Conservation (phyloP, 2,329 filamentous ascomycete genomes). For the Apiospora phragmitis region DNA sequence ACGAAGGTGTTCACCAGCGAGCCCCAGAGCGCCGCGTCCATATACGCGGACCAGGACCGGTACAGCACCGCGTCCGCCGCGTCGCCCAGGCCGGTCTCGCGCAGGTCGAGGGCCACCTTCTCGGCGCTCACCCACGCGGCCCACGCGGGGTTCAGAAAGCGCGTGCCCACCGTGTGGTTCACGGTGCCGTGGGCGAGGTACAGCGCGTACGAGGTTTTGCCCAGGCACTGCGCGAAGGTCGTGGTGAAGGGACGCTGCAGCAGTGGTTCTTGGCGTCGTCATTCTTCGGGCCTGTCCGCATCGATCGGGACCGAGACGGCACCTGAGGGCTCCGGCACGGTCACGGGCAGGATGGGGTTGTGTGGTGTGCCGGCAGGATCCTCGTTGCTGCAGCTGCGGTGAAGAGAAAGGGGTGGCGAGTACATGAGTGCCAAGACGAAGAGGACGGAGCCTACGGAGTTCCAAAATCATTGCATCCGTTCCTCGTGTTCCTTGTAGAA, state of each 20-base stretch:
- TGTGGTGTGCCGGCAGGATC: background rate
- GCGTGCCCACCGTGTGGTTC: constrained; percentile 54
- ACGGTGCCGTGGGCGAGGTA: constrained; percentile 64
- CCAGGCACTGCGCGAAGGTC: constrained; percentile 56
- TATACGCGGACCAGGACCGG: constrained; percentile 34
- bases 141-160: constrained; percentile 50
- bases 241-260: constrained; percentile 54
- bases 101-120: constrained; percentile 45
- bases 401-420: constrained; percentile 15
- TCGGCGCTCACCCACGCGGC: constrained; percentile 44
- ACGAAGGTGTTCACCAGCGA: constrained; percentile 48
- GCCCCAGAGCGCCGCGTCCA: constrained; percentile 44
- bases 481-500: constrained; percentile 9
- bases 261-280: constrained; percentile 22
- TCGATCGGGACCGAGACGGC: background rate
- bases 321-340: background rate
- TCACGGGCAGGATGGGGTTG: background rate
- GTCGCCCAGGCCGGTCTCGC: constrained; percentile 34
- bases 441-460: constrained; percentile 14
- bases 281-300: constrained; percentile 10
- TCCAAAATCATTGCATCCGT: constrained; percentile 13
- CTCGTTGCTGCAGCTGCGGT: background rate
- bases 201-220: constrained; percentile 59
- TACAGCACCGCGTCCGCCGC: constrained; percentile 27
- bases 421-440: constrained; percentile 23